Conservation (phyloP, 805 yeast species). For the Wickerhamiella lipophila region DNA sequence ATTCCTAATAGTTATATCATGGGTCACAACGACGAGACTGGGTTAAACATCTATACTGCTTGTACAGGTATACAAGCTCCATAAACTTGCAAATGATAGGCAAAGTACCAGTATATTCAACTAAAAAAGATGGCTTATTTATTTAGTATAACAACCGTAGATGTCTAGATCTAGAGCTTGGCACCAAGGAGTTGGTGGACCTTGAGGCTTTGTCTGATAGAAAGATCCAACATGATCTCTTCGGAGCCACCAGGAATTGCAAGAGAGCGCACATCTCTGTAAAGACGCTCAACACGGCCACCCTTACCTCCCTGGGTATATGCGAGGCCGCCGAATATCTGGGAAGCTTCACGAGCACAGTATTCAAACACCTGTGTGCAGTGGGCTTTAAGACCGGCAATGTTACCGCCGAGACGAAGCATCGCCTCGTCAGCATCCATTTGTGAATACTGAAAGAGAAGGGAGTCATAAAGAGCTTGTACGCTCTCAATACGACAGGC, state of each 20-base stretch:
- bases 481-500: slow-evolving; percentile 32
- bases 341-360: slow-evolving; percentile 36
- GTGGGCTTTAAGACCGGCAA: slow-evolving; percentile 34
- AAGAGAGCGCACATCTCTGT: slow-evolving; percentile 34
- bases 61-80: too few relatives aligned
- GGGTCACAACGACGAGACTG: too few relatives aligned
- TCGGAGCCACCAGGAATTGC: slow-evolving; percentile 38
- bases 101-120: too few relatives aligned
- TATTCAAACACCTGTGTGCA: slow-evolving; percentile 32
- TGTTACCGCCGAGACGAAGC: slow-evolving; percentile 33
- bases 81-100: too few relatives aligned
- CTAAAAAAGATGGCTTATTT: too few relatives aligned
- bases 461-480: slow-evolving; percentile 30
- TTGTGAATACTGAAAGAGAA: slow-evolving; percentile 28
- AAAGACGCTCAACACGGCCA: slow-evolving; percentile 34
- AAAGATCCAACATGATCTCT: slow-evolving; percentile 34
- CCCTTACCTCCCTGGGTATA: slow-evolving; percentile 36
- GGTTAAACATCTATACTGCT: too few relatives aligned
- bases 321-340: slow-evolving; percentile 34
- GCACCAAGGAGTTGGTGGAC: slow-evolving; percentile 32
- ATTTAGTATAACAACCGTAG: background rate
- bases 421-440: slow-evolving; percentile 32
- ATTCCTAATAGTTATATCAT: too few relatives aligned
- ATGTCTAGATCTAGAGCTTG: slow-evolving; percentile 24
- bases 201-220: slow-evolving; percentile 32